These are phyloP conservation scores for Ensete ventricosum DNA, from an alignment of 176 grass and related monocot species.

Conservation along the genomic window DNA sequence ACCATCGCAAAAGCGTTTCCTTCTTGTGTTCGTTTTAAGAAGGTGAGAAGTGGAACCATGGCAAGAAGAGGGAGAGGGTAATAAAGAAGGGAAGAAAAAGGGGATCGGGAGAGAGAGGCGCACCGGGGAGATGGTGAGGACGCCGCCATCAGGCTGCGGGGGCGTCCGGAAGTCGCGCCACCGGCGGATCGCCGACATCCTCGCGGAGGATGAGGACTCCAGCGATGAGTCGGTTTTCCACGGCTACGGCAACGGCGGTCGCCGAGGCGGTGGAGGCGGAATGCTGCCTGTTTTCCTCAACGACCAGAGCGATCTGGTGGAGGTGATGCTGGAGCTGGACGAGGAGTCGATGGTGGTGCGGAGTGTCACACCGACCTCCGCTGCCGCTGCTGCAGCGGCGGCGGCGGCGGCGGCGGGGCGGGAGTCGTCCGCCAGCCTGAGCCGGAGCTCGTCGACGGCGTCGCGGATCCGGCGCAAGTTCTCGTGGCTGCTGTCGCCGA, in stretches of 20 bases:
- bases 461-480: constrained; percentile 79
- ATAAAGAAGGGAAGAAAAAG: neutral
- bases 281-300: constrained; percentile 73
- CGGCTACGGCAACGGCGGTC: constrained; percentile 21
- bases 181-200: constrained; percentile 75
- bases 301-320: constrained; percentile 86
- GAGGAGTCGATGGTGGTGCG: constrained; percentile 99
- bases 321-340: constrained; percentile 97
- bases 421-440: constrained; percentile 26
- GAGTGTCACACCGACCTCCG: constrained; percentile 75
- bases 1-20: constrained; percentile 20
- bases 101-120: neutral
- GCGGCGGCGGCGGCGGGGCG: neutral
- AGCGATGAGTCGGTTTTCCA: constrained; percentile 68
- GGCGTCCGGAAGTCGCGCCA: constrained; percentile 43
- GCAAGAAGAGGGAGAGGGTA: neutral
- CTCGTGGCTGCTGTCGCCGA: constrained; percentile 78
- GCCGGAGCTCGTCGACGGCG: constrained; percentile 79
- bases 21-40: constrained; percentile 26
- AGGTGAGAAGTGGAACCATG: constrained; percentile 14
- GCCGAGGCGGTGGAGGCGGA: neutral
- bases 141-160: constrained; percentile 51
- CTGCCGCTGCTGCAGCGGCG: constrained; percentile 26
- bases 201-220: constrained; percentile 65
- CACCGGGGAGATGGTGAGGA: constrained; percentile 39